Evolutionary conservation across 208 protist species (phyloP).

Genomic region (Leishmania lainsoni): DNA sequence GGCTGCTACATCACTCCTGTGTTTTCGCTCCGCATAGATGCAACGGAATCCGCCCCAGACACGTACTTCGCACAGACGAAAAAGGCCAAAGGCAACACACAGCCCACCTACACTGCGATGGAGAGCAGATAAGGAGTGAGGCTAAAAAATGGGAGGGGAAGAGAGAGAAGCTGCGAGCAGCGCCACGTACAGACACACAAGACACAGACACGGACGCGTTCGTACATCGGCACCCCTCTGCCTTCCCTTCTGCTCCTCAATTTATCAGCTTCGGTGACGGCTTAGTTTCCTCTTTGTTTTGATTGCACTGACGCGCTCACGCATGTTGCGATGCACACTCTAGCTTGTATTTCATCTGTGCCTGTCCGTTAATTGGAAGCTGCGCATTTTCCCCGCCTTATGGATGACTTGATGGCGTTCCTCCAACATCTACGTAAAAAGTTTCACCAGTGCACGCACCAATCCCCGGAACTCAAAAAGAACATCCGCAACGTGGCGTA

Average conservation of each 20-base stretch:
- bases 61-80: neutral
- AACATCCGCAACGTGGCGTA: neutral
- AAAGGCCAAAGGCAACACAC: neutral
- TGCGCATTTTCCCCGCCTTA: neutral
- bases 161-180: neutral
- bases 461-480: neutral
- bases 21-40: neutral
- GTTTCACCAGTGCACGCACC: neutral
- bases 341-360: neutral
- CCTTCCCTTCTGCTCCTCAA: neutral
- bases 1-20: neutral
- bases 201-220: neutral
- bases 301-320: neutral
- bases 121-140: neutral
- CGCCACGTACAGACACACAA: slow-evolving; percentile 1
- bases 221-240: neutral
- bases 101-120: neutral
- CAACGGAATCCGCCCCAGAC: neutral
- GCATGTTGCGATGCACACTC: neutral
- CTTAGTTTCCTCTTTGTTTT: neutral
- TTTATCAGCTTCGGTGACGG: neutral
- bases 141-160: neutral
- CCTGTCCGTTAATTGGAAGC: neutral
- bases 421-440: neutral
- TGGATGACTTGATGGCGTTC: neutral